A percentile compares a stretch with the other conserved stretches of the same genome.
phyloP scores from a whole-genome alignment of 1,139 yeast genomes.

The Blastobotrys capitulatus region DNA sequence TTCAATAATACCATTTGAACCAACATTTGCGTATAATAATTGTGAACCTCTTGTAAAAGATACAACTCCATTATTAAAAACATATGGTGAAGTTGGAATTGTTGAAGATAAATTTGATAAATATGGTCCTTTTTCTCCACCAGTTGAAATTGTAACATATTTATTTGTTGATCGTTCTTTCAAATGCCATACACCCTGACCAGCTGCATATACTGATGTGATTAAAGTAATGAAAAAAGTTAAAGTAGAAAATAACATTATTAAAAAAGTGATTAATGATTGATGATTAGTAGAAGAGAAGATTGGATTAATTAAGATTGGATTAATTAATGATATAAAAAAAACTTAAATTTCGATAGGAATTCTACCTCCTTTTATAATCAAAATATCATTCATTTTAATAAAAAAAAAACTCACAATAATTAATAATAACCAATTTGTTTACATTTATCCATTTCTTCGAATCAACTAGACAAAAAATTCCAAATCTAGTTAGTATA shows the following conservation, averaged over 20 bases:
- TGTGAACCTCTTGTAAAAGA: neutral
- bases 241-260: neutral
- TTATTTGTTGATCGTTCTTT: neutral
- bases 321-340: no score
- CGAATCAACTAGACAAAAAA: no score
- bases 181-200: neutral
- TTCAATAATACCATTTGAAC: neutral
- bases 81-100: conserved; percentile 1
- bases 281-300: no score
- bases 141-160: neutral
- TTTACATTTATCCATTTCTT: no score
- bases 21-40: conserved; percentile 1
- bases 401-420: no score
- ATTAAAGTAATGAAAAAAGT: neutral
- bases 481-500: no score
- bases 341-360: no score
- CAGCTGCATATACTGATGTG: neutral
- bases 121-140: neutral
- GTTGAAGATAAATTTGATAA: neutral
- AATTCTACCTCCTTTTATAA: no score
- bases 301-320: no score
- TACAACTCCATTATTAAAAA: neutral
- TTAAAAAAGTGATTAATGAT: no score
- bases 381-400: no score
- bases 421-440: no score